These are phyloP conservation scores for Sporothrix protearum DNA, from an alignment of 2,329 filamentous ascomycete species.

Conservation along the genomic window DNA sequence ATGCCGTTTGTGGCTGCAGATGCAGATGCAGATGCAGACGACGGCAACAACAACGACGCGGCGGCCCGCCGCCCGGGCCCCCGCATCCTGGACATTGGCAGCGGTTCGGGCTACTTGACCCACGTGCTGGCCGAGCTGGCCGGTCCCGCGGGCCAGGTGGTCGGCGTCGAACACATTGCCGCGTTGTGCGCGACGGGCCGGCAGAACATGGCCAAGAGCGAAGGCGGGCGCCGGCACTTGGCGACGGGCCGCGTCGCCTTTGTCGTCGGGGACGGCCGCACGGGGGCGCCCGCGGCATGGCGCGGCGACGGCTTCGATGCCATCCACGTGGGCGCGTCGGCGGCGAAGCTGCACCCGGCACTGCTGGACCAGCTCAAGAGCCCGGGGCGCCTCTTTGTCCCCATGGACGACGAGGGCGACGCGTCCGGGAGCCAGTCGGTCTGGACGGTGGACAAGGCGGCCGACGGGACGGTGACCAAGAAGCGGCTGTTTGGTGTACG, in stretches of 20 bases:
- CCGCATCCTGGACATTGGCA: conserved; percentile 69
- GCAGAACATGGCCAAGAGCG: conserved; percentile 63
- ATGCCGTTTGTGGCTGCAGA: conserved; percentile 44
- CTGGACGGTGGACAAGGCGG: conserved; percentile 71
- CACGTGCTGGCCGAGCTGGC: conserved; percentile 81
- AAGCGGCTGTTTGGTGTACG: conserved; percentile 65
- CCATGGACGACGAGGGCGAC: conserved; percentile 53
- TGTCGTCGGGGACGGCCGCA: conserved; percentile 69
- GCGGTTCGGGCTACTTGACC: conserved; percentile 78
- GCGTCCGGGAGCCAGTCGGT: conserved; percentile 56
- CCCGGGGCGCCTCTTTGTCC: conserved; percentile 79
- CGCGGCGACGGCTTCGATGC: conserved; percentile 71
- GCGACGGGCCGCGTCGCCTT: conserved; percentile 65
- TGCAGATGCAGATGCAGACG: conserved; percentile 30
- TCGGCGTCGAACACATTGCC: conserved; percentile 72
- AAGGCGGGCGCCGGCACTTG: conserved; percentile 57
- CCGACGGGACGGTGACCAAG: conserved; percentile 56
- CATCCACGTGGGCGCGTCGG: conserved; percentile 92
- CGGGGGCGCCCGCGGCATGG: conserved; percentile 55
- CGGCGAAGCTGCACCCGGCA: conserved; percentile 65
- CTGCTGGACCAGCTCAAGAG: conserved; percentile 72
- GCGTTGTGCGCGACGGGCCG: conserved; percentile 59
- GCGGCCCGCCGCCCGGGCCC: too few relatives aligned
- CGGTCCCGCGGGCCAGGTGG: conserved; percentile 50
- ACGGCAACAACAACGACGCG: too few relatives aligned